Percentiles rank a stretch among this genome's conserved stretches.
Conservation (phyloP, 768 basidiomycete genomes). For the Phlegmacium glaucopus region DNA sequence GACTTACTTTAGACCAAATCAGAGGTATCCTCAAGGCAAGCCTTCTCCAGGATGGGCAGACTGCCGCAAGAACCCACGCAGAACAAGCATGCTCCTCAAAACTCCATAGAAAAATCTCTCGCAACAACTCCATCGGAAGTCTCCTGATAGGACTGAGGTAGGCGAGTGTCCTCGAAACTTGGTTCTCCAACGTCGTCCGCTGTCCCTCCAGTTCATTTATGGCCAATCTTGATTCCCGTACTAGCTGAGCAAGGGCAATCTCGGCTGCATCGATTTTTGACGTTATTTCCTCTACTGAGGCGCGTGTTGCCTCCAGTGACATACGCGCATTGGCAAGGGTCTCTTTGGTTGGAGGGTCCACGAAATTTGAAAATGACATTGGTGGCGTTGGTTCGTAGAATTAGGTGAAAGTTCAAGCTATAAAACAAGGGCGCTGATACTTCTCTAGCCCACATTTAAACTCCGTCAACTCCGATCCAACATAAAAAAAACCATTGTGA, state of each 20-base stretch:
- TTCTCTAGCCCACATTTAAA: conserved; percentile 8
- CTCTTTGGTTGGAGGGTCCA: conserved; percentile 58
- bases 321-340: conserved; percentile 51
- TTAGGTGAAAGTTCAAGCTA: conserved; percentile 1
- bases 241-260: conserved; percentile 52
- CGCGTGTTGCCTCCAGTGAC: conserved; percentile 34
- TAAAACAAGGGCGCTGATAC: conserved; percentile 9
- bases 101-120: conserved; percentile 66
- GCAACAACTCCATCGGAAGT: conserved; percentile 69
- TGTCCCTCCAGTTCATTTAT: conserved; percentile 56
- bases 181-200: conserved; percentile 44
- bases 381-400: conserved; percentile 4
- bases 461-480: conserved; percentile 6
- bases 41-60: conserved; percentile 64
- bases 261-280: conserved; percentile 52
- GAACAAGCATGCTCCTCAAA: conserved; percentile 71
- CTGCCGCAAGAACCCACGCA: conserved; percentile 72
- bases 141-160: conserved; percentile 73
- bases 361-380: conserved; percentile 30
- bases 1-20: conserved; percentile 75
- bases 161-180: conserved; percentile 47
- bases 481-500: too few species aligned
- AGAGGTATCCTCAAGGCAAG: conserved; percentile 62
- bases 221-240: conserved; percentile 47
- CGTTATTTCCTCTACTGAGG: conserved; percentile 33